phyloP scores from a whole-genome alignment of 768 basidiomycete genomes.

The Suillus occidentalis region DNA sequence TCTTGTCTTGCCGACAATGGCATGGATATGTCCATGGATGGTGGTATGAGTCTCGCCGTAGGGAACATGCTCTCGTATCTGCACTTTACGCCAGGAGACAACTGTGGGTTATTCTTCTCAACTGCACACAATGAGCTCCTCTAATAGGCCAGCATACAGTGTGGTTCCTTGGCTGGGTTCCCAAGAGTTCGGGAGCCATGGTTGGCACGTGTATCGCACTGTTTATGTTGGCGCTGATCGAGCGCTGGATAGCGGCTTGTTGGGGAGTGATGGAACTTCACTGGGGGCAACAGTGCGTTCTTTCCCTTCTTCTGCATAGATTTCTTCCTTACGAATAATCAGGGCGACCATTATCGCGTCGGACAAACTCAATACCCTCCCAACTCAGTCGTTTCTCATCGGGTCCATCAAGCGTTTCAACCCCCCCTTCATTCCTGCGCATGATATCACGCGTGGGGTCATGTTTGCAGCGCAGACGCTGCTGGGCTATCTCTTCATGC shows the following conservation, averaged over 20 bases:
- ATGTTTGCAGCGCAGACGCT: slow-evolving; percentile 55
- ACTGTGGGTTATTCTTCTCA: slow-evolving; percentile 33
- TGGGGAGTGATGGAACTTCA: slow-evolving; percentile 53
- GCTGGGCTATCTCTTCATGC: slow-evolving; percentile 69
- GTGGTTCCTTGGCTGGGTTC: slow-evolving; percentile 74
- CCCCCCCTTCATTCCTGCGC: slow-evolving; percentile 58
- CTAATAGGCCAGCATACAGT: slow-evolving; percentile 24
- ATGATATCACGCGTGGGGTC: slow-evolving; percentile 65
- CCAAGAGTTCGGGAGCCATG: slow-evolving; percentile 59
- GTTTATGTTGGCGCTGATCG: slow-evolving; percentile 70
- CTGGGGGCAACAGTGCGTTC: slow-evolving; percentile 53
- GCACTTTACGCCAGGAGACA: slow-evolving; percentile 67
- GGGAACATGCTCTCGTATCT: slow-evolving; percentile 59
- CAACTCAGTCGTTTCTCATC: background rate
- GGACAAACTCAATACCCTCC: slow-evolving; percentile 26
- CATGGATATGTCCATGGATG: slow-evolving; percentile 61
- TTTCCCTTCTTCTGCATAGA: background rate
- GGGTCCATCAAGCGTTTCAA: slow-evolving; percentile 26
- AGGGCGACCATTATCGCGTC: slow-evolving; percentile 34
- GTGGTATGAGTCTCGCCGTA: slow-evolving; percentile 43
- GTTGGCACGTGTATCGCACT: slow-evolving; percentile 76
- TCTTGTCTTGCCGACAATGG: slow-evolving; percentile 40
- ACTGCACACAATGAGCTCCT: background rate
- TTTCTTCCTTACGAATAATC: slow-evolving; percentile 1
- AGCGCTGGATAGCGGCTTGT: slow-evolving; percentile 71